Evolutionary conservation across 176 grass and related monocot species (phyloP), one percentile per base, ranked within the genome.

Genomic region (Ensete ventricosum): DNA sequence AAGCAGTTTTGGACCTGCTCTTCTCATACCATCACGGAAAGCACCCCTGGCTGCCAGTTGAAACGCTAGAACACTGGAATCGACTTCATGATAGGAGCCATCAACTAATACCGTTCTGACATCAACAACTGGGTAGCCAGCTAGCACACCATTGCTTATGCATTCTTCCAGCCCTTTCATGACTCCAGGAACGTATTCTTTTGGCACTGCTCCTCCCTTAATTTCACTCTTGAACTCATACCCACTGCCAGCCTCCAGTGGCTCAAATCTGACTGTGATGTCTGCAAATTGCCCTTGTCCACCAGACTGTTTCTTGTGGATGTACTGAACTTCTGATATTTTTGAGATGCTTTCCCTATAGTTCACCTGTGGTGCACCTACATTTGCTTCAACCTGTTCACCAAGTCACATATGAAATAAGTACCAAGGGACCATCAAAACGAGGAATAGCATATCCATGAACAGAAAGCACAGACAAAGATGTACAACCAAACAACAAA

Each of bases 141-240:
- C 95, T 71, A 98, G 88, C 11, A 98, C 88, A 82, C 95, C 95
- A 55, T 91, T 98, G 58, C 87, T 82, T 64, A 98, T 89, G 84
- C 83, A 89, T 85, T 98, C 95, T 85, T 93, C 95, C 72, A 93
- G 51, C 26, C 95, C 95, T 79, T 93, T 98, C 85, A 98, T 87
- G 52, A 98, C 95, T 29, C 95, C 95, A 76, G 95, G 95, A 51
- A 98, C 72, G 54, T 98, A 98, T 86, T 98, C 95, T 75, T 91
- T 98, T 59, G 95, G 95, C 17, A 98, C 95, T 71, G 86, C 50
- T 69, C 95, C 95, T 79, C 95, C 95, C 86, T 87, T 98, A 57
- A 98, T 91, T 85, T 93, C 90, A 79, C 88, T 98, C 84, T 91
- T 91, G 80, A 98, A 98, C 79, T 98, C 95, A 73, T 98, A 98